Percentiles rank a stretch among this genome's conserved stretches.
Conservation (phyloP, 2,329 filamentous ascomycete genomes). For the Fusarium redolens region DNA sequence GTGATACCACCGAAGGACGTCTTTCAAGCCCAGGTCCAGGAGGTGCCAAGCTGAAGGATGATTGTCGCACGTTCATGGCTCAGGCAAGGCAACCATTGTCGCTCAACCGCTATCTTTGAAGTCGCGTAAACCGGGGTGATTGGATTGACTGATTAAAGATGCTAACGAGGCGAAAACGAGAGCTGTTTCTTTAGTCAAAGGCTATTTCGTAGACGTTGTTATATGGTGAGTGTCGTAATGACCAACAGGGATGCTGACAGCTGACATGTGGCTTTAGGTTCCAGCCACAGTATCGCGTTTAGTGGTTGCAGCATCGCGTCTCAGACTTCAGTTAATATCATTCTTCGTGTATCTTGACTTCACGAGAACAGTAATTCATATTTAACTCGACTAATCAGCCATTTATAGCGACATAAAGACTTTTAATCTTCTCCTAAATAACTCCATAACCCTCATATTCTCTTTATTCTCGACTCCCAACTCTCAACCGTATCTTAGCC, state of each 20-base stretch:
- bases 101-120: conserved; percentile 25
- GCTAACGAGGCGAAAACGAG: not conserved
- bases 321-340: not conserved
- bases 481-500: not conserved
- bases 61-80: conserved; percentile 64
- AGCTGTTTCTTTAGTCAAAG: not conserved
- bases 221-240: conserved; percentile 24
- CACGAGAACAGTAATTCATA: not conserved
- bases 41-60: conserved; percentile 58
- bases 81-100: conserved; percentile 54
- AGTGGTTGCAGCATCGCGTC: conserved; percentile 46
- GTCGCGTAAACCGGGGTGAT: not conserved
- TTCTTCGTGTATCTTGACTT: conserved; percentile 16
- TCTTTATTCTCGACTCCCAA: not conserved
- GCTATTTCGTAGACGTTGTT: conserved; percentile 18
- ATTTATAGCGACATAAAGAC: not conserved
- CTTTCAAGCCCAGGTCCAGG: conserved; percentile 55
- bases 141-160: not conserved
- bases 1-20: conserved; percentile 70
- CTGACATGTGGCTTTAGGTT: conserved; percentile 39
- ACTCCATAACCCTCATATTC: not conserved
- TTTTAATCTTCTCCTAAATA: not conserved
- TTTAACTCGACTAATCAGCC: not conserved
- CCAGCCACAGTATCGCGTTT: conserved; percentile 45
- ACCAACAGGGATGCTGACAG: conserved; percentile 27